phyloP scores from a whole-genome alignment of 306 rosid genomes.

The Albizia julibrissin region DNA sequence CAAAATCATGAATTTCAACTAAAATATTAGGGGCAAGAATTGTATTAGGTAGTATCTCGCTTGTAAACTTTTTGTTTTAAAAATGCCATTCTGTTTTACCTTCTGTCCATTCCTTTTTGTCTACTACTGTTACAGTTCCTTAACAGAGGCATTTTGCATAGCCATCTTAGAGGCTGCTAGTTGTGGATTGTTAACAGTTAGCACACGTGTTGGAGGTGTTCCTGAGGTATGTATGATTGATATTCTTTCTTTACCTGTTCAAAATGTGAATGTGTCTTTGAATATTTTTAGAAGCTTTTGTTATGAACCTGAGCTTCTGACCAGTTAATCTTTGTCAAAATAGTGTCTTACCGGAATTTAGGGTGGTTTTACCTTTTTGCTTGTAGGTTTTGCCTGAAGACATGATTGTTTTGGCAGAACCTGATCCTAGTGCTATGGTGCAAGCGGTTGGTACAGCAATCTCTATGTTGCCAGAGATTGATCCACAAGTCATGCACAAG shows the following conservation, averaged over 20 bases:
- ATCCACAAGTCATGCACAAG: conserved; percentile 82
- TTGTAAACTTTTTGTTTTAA: neutral
- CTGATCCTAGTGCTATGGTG: conserved; percentile 90
- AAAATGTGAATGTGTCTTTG: neutral
- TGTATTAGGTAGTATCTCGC: neutral
- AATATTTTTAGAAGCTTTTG: neutral
- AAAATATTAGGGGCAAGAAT: neutral
- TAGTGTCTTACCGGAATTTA: conserved; percentile 25
- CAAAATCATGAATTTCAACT: neutral
- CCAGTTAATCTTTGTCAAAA: neutral
- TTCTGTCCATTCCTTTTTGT: conserved; percentile 2
- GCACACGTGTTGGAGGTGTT: conserved; percentile 93
- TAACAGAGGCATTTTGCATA: conserved; percentile 96
- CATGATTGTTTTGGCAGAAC: conserved; percentile 89
- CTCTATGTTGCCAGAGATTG: conserved; percentile 69
- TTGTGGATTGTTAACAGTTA: conserved; percentile 93
- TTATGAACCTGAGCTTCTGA: neutral
- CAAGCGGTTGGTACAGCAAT: conserved; percentile 73
- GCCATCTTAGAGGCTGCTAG: conserved; percentile 98
- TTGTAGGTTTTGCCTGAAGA: conserved; percentile 87
- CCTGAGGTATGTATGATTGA: conserved; percentile 65
- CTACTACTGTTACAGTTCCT: conserved; percentile 57
- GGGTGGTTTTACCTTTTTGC: conserved; percentile 33
- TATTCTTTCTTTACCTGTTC: conserved; percentile 22
- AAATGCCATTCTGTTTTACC: neutral